Evolutionary conservation across 2,329 filamentous ascomycete genomes (phyloP), one percentile per base, ranked within the genome.

Genomic region (Arthrobotrys conoides): DNA sequence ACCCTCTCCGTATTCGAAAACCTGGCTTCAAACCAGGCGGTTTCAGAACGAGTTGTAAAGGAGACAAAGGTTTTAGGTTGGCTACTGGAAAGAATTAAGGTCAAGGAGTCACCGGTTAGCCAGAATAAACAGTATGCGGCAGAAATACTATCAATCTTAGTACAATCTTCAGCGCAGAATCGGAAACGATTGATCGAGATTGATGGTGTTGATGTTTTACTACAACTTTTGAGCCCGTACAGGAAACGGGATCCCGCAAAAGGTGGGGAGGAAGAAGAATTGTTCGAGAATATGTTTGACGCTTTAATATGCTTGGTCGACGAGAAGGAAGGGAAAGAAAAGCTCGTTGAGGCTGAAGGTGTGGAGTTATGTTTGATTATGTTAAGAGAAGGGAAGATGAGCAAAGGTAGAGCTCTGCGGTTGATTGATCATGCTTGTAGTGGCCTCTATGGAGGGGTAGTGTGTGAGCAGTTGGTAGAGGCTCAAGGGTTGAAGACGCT

Each of bases 121-220:
- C 96, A 99, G 83, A 99, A 99, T 83, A 97, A 96, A 83, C 95
- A 97, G 84, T 99, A 98, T 83, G 89, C 94, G 0, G 93, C 95
- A 16, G 96, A 99, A 85, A 89, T 98, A 6, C 87, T 99, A 1
- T 94, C 95, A 12, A 96, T 99, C 69, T 86, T 99, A 8, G 88
- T 95, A 18, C 94, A 97, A 84, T 90, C 90, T 0, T 93, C 92
- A 2, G 80, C 88, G 0, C 85, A 88, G 44, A 94, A 93, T 82
- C 87, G 92, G 53, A 85, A 85, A 22, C 88, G 87, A 57, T 86
- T 97, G 4, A 88, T 89, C 44, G 84, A 86, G 30, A 85, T 91
- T 0, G 91, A 97, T 79, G 91, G 92, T 0, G 87, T 96, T 6
- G 95, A 99, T 82, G 84, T 88, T 2, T 87, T 97, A 81, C 90